These are phyloP conservation scores for Linum trigynum DNA, from an alignment of 345 rosid species.

Conservation along the genomic window DNA sequence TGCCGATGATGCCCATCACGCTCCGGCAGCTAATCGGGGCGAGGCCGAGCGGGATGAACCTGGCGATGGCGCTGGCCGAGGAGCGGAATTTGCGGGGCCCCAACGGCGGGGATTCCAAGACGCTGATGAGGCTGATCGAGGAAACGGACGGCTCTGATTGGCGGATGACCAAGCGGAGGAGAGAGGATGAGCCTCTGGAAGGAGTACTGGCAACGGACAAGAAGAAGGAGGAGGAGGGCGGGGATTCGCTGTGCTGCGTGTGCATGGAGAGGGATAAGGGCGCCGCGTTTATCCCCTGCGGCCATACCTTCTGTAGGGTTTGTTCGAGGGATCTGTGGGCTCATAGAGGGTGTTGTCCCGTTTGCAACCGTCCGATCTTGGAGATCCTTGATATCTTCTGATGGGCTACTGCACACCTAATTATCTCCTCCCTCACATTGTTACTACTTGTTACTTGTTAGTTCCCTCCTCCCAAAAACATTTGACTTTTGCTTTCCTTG, in stretches of 20 bases:
- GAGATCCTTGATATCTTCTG: slow-evolving; percentile 69
- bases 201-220: too few species aligned
- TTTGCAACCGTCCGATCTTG: slow-evolving; percentile 63
- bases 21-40: slow-evolving; percentile 2
- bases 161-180: slow-evolving; percentile 2
- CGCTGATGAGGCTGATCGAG: slow-evolving; percentile 69
- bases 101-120: slow-evolving; percentile 25
- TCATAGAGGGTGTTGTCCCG: slow-evolving; percentile 57
- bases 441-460: neutral
- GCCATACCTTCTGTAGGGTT: slow-evolving; percentile 68
- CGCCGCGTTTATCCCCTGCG: slow-evolving; percentile 92
- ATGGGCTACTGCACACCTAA: neutral
- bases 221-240: neutral
- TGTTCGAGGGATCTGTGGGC: slow-evolving; percentile 68
- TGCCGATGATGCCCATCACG: slow-evolving; percentile 6
- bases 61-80: slow-evolving; percentile 68
- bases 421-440: neutral
- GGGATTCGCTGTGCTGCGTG: slow-evolving; percentile 65
- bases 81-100: slow-evolving; percentile 49
- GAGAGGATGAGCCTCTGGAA: neutral
- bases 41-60: slow-evolving; percentile 36
- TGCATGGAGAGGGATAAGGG: slow-evolving; percentile 92
- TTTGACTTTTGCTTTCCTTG: too few species aligned
- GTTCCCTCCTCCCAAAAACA: neutral
- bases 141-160: slow-evolving; percentile 62